These are phyloP conservation scores for Malassezia arunalokei DNA, from an alignment of 1,284 basidiomycete genomes.

Conservation along the genomic window DNA sequence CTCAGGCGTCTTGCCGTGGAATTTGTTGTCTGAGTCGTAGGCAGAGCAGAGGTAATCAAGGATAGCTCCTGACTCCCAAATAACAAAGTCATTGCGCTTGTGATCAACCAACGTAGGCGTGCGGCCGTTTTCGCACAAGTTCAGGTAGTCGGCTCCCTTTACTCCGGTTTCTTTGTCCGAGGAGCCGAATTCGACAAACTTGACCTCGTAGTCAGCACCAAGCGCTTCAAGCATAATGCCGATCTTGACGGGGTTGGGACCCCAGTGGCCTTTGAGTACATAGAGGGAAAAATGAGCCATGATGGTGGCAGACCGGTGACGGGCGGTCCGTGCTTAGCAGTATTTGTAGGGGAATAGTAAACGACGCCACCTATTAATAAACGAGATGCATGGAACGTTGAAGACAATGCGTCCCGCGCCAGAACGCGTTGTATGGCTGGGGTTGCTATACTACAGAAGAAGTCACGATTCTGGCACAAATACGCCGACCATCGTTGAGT, in stretches of 20 bases:
- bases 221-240: slow-evolving; percentile 34
- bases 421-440: not conserved
- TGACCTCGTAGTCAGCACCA: slow-evolving; percentile 28
- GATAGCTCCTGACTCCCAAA: slow-evolving; percentile 36
- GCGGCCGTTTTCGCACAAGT: slow-evolving; percentile 32
- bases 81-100: slow-evolving; percentile 22
- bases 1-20: slow-evolving; percentile 22
- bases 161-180: slow-evolving; percentile 36
- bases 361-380: no score
- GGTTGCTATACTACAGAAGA: not conserved
- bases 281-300: slow-evolving; percentile 5
- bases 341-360: not conserved
- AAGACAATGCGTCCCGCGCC: no score
- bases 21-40: slow-evolving; percentile 26
- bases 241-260: slow-evolving; percentile 36
- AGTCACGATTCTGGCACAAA: slow-evolving; percentile 52
- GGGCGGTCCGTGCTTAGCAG: not conserved
- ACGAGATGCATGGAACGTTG: no score
- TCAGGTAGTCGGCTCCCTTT: slow-evolving; percentile 31
- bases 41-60: slow-evolving; percentile 30
- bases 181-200: slow-evolving; percentile 23
- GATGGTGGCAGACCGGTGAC: not conserved
- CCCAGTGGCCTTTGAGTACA: slow-evolving; percentile 2
- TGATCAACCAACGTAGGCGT: slow-evolving; percentile 36
- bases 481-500: slow-evolving; percentile 78